Evolutionary conservation across 164 flowering plant species (phyloP), one percentile per base, ranked within the genome.

Genomic region (Stephania japonica): DNA sequence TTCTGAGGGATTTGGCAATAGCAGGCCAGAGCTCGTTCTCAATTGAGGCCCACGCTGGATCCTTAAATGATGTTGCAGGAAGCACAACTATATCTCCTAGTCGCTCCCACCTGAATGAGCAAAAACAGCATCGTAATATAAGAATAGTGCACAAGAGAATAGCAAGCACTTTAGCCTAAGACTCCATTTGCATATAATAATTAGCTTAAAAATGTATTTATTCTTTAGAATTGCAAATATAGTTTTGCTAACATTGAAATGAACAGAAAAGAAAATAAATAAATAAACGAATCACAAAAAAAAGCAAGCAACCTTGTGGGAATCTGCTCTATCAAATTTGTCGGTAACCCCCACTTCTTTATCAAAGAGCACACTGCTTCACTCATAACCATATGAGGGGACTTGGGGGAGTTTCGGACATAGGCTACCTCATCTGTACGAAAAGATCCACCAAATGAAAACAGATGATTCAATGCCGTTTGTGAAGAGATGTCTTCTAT

Each of bases 31-130:
- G 88, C 77, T 91, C 90, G 50, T 76, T 75, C n/a, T 85, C 85
- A 42, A 93, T 77, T 26, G 85, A 77, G 65, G 87, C 85, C 99
- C 99, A 95, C 13, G 76, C 50, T 67, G 87, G 84, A 83, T 93
- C 94, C 77, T 77, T 86, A 80, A 95, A 95, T 59, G 91, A 88
- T 68, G 90, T 69, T 21, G 75, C 78, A 42, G 99, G 99, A 81
- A 95, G 99, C 73, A 95, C 91, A 68, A 89, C 82, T 72, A 95
- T 81, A 81, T 95, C 94, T 41, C 99, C 98, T 42, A 94, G 88
- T 25, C 88, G 84, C 67, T 90, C 98, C 99, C 99, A 93, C 83
- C 99, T 94, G 70, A 77, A 61, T 67, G 18, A 66, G 71, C 50
- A 64, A 64, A 73, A 26, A 24, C 38, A n/a, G 69, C 44, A 27